These are phyloP conservation scores for Talaromyces pinophilus DNA, from an alignment of 2,329 filamentous ascomycete genomes.

Conservation along the genomic window DNA sequence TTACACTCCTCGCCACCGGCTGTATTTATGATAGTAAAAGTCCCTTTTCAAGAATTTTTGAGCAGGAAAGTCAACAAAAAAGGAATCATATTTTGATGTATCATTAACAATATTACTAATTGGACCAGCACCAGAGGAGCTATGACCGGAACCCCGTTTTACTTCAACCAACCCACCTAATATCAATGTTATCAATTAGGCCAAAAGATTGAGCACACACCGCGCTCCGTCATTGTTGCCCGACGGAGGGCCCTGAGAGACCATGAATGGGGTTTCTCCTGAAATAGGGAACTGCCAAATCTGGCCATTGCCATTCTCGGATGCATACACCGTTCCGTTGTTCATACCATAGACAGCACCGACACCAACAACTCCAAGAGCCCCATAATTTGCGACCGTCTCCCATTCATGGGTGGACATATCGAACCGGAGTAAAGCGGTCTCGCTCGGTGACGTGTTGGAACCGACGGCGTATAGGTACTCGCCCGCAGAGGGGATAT, in stretches of 20 bases:
- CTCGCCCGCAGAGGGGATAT: neutral
- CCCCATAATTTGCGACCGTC: neutral
- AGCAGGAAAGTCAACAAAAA: neutral
- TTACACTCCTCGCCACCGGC: neutral
- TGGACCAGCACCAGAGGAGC: neutral
- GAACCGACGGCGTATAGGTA: slow-evolving; percentile 12
- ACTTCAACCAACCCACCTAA: neutral
- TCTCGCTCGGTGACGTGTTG: neutral
- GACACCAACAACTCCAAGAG: neutral
- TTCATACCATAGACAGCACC: slow-evolving; percentile 17
- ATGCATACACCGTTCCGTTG: slow-evolving; percentile 16
- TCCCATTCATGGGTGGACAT: slow-evolving; percentile 4
- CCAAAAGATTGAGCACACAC: slow-evolving; percentile 10
- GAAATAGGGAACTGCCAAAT: slow-evolving; percentile 16
- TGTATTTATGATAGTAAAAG: neutral
- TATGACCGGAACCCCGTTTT: neutral
- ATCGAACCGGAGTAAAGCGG: slow-evolving; percentile 7
- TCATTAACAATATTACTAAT: neutral
- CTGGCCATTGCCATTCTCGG: slow-evolving; percentile 13
- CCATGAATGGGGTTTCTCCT: neutral
- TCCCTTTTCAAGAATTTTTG: neutral
- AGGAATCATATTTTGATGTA: neutral
- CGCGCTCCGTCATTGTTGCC: slow-evolving; percentile 11
- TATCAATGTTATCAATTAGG: neutral
- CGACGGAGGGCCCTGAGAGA: slow-evolving; percentile 12